Conservation (phyloP, 2,329 filamentous ascomycete genomes). For the Fusarium scirpi region DNA sequence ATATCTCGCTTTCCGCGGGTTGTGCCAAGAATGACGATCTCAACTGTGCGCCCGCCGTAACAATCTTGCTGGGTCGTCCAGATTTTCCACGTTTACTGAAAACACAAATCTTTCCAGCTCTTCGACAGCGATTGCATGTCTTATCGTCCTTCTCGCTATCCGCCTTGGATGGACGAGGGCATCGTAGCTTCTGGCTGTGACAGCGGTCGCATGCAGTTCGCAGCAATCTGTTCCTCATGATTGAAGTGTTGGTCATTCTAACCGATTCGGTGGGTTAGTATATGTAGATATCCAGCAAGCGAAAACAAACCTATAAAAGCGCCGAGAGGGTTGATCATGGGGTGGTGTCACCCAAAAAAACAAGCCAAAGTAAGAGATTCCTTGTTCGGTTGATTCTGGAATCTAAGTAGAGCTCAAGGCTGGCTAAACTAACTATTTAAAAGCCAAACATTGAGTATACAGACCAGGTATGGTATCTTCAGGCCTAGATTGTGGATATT, state of each 20-base stretch:
- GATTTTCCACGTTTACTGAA: background rate
- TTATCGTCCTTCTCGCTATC: background rate
- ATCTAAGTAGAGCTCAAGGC: background rate
- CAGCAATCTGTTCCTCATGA: too few species aligned
- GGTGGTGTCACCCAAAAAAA: background rate
- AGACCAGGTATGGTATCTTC: background rate
- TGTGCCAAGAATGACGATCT: background rate
- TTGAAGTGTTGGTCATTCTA: background rate
- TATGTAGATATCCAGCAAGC: too few species aligned
- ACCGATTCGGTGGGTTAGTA: background rate
- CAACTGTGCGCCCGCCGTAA: background rate
- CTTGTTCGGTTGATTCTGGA: background rate
- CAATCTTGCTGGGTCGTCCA: background rate
- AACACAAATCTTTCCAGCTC: background rate
- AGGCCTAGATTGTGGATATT: background rate
- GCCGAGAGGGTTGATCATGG: background rate
- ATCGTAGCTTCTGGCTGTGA: background rate
- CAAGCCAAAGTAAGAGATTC: background rate
- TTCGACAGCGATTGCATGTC: background rate
- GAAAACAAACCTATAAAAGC: background rate
- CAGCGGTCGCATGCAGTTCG: background rate
- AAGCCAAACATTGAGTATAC: accelerated
- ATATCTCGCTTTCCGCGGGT: background rate
- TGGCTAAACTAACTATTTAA: background rate
- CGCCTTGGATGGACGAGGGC: background rate